These are phyloP conservation scores for Lotmaria passim DNA, from an alignment of 208 protist species.

Conservation along the genomic window DNA sequence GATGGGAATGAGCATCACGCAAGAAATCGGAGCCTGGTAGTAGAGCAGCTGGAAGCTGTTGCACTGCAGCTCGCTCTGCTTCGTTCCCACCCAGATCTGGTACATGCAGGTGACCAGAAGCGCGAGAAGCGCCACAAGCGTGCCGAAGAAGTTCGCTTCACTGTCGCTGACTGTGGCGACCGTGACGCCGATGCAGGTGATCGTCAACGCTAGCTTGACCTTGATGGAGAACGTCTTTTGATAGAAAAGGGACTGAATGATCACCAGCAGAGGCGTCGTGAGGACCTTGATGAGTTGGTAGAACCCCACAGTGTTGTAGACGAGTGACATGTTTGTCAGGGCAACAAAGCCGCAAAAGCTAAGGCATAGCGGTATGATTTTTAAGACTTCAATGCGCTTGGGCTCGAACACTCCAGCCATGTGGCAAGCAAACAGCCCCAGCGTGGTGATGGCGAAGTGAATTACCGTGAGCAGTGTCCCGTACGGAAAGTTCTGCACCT, in stretches of 20 bases:
- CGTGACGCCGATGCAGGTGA: slow-evolving; percentile 71
- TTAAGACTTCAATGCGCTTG: slow-evolving; percentile 48
- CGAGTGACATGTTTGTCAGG: slow-evolving; percentile 86
- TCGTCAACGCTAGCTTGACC: slow-evolving; percentile 55
- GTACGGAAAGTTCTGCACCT: slow-evolving; percentile 51
- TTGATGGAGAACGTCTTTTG: slow-evolving; percentile 46
- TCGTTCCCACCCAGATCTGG: slow-evolving; percentile 88
- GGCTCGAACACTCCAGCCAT: slow-evolving; percentile 54
- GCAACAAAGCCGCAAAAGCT: slow-evolving; percentile 91
- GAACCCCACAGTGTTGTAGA: slow-evolving; percentile 90
- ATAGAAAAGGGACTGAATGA: slow-evolving; percentile 75
- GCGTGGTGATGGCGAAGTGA: slow-evolving; percentile 70
- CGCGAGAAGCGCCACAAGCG: slow-evolving; percentile 61
- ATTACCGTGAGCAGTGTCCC: slow-evolving; percentile 69
- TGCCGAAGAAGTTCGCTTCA: slow-evolving; percentile 68
- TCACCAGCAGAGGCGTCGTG: slow-evolving; percentile 70
- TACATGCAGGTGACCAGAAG: slow-evolving; percentile 84
- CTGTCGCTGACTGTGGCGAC: slow-evolving; percentile 79
- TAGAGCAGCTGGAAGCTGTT: slow-evolving; percentile 86
- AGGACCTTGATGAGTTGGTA: slow-evolving; percentile 91
- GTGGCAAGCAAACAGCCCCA: slow-evolving; percentile 56
- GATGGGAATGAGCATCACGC: slow-evolving; percentile 64
- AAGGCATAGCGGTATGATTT: slow-evolving; percentile 73
- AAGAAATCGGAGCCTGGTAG: slow-evolving; percentile 86
- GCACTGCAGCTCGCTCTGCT: slow-evolving; percentile 83